A percentile compares a stretch with the other conserved stretches of the same genome.
These are phyloP conservation scores for Candida nemodendra DNA, from an alignment of 805 yeast species.

Conservation along the genomic window DNA sequence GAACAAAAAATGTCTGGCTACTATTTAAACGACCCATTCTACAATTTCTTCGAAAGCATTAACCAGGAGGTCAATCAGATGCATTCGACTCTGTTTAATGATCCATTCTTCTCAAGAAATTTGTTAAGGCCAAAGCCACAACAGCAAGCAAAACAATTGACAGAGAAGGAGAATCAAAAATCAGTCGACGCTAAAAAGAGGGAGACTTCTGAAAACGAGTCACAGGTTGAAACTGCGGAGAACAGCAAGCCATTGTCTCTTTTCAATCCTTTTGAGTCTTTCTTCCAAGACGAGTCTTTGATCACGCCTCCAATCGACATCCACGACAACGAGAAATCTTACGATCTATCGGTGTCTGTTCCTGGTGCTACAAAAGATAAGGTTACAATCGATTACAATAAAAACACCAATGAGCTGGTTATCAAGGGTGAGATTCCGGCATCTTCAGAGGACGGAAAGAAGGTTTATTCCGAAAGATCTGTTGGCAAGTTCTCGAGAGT, in stretches of 20 bases:
- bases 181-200: slow-evolving; percentile 3
- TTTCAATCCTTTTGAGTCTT: slow-evolving; percentile 27
- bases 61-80: slow-evolving; percentile 41
- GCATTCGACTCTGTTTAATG: slow-evolving; percentile 32
- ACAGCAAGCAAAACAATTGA: slow-evolving; percentile 6
- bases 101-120: slow-evolving; percentile 25
- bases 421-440: slow-evolving; percentile 44
- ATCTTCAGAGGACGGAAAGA: slow-evolving; percentile 10
- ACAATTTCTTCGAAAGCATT: slow-evolving; percentile 42
- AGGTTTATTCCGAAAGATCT: slow-evolving; percentile 22
- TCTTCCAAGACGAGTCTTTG: slow-evolving; percentile 22
- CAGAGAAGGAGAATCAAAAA: slow-evolving; percentile 6
- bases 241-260: slow-evolving; percentile 19
- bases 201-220: not conserved
- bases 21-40: slow-evolving; percentile 37
- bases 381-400: slow-evolving; percentile 45
- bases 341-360: slow-evolving; percentile 42
- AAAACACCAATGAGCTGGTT: slow-evolving; percentile 41
- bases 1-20: slow-evolving; percentile 12
- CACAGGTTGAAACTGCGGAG: slow-evolving; percentile 3
- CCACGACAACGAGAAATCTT: slow-evolving; percentile 41
- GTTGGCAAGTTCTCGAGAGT: slow-evolving; percentile 39
- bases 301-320: slow-evolving; percentile 45
- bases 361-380: slow-evolving; percentile 49
- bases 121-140: slow-evolving; percentile 2